Evolutionary conservation across 495 filamentous ascomycete species (phyloP).

Genomic region (Aspergillus avenaceus): DNA sequence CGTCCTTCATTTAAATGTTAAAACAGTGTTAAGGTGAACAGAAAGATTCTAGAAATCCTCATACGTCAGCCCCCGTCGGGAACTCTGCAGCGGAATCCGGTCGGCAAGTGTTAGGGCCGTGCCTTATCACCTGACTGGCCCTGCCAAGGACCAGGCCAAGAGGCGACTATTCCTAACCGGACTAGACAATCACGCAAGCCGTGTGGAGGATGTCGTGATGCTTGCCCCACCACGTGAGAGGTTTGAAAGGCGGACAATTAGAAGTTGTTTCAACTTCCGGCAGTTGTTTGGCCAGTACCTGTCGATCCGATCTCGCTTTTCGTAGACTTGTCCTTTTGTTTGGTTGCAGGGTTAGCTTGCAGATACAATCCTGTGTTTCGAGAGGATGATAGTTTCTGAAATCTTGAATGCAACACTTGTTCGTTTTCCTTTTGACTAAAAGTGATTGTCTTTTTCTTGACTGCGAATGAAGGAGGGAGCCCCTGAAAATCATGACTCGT

Average conservation of each 20-base stretch:
- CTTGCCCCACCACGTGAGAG: background rate
- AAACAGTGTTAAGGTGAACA: background rate
- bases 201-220: slow-evolving; percentile 26
- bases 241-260: background rate
- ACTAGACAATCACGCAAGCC: slow-evolving; percentile 24
- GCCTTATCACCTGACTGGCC: background rate
- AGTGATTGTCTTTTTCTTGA: too few species aligned
- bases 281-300: background rate
- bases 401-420: background rate
- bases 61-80: background rate
- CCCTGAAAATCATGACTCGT: slow-evolving; percentile 22
- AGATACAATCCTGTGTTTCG: background rate
- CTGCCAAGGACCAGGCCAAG: background rate
- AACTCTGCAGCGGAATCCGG: background rate
- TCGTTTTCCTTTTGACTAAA: background rate
- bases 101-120: background rate
- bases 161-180: background rate
- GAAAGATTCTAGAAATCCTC: background rate
- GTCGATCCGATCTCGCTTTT: too few species aligned
- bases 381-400: too few species aligned
- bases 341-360: too few species aligned
- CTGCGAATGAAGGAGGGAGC: too few species aligned
- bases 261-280: background rate
- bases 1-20: too few species aligned
- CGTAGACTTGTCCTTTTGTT: too few species aligned